Evolutionary conservation across 108 stramenopile genomes (phyloP).

Genomic region (Cyclotella cryptica): DNA sequence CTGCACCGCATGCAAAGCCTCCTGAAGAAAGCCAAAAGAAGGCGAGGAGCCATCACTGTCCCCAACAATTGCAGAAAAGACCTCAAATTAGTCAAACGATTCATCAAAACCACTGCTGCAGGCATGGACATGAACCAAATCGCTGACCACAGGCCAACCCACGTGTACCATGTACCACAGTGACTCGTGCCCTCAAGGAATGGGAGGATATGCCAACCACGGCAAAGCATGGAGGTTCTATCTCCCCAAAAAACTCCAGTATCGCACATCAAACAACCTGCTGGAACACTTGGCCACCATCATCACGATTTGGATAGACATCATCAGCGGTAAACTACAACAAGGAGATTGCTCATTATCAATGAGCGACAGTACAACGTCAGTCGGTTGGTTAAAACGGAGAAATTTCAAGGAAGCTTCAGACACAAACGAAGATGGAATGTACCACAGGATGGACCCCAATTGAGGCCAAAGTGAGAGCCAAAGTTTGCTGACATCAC

Average conservation of each 20-base stretch:
- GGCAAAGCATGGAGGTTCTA: conserved; percentile 13
- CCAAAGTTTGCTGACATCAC: too few relatives aligned
- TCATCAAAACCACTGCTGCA: neutral
- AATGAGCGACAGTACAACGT: conserved; percentile 20
- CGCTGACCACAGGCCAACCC: too few relatives aligned
- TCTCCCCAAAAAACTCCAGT: conserved; percentile 12
- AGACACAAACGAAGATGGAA: too few relatives aligned
- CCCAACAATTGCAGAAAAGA: neutral
- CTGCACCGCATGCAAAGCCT: neutral
- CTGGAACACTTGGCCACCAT: conserved; percentile 15
- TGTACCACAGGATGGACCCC: too few relatives aligned
- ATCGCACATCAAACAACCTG: conserved; percentile 21
- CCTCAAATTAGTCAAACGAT: neutral
- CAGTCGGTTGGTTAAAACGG: conserved; percentile 18
- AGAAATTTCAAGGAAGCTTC: conserved; percentile 19
- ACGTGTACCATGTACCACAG: too few relatives aligned
- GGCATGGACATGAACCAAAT: conserved; percentile 12
- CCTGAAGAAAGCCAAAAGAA: neutral
- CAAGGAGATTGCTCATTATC: conserved; percentile 1
- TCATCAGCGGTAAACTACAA: neutral
- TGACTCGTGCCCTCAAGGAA: too few relatives aligned
- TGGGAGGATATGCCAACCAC: too few relatives aligned
- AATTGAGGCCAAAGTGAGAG: too few relatives aligned
- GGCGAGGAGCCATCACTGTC: neutral
- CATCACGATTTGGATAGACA: conserved; percentile 19